Base-by-base conservation (phyloP, 768 basidiomycete species). In the Pleurotus ostreatus region DNA sequence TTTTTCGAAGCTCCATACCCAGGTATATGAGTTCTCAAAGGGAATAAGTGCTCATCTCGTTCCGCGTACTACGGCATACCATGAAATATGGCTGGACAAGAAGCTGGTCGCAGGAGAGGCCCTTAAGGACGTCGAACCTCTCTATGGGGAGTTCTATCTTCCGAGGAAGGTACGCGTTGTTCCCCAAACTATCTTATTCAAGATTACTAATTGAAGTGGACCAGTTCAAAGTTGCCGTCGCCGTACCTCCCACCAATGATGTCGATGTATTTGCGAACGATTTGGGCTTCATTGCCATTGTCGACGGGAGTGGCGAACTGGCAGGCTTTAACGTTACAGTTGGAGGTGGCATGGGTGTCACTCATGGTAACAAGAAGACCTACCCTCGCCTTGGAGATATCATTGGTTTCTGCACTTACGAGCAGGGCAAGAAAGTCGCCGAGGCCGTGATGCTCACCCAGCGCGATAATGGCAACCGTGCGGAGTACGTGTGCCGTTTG, bases 311-410 rank as follows among this genome's bases (percentile, higher is more conserved):
- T 20, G 92, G 92, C 49, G 79, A 89, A 60, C 74, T 99, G 16
- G 78, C 80, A 53, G 97, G 97, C 43, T 99, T 97, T 81, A 97
- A 99, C 67, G 94, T 99, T 52, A 72, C 87, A 13, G 77, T 92
- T 44, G 97, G 97, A 56, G 97, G 97, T 62, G 97, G 97, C 48
- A 99, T 99, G 97, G 97, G 97, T 70, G 97, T 98, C 44, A 98
- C 97, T 1, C 96, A 98, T 64, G 94, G 94, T 34, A 96, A 93
- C 80, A 98, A 98, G 78, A 95, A 97, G 78, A 99, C 97, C 0
- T 98, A 98, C 69, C 97, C 97, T 46, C 88, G 97, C 52, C 71
- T 86, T 45, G 94, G 84, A 25, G 87, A 88, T 64, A 73, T 97
- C 46, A 82, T 99, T 59, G 97, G 97, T 49, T 99, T 98, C 79